These are phyloP conservation scores for Hypholoma sublateritium DNA, from an alignment of 768 basidiomycete species.

Conservation along the genomic window DNA sequence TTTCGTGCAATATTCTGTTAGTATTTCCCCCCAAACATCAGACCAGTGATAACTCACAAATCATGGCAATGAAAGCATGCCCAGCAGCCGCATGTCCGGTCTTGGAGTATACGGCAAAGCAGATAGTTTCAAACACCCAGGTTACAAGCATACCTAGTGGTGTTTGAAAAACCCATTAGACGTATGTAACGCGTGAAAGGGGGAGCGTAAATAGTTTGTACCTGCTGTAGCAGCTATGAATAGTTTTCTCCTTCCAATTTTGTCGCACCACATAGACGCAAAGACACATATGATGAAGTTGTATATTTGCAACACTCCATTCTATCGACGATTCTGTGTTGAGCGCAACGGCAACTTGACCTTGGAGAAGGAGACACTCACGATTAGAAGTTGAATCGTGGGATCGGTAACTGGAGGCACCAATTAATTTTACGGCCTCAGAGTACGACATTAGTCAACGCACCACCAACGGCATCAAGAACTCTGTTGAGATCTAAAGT, in stretches of 20 bases:
- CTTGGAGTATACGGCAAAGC: constrained; percentile 37
- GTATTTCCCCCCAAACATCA: not conserved
- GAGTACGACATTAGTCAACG: not conserved
- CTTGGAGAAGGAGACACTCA: constrained; percentile 16
- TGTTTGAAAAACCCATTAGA: not conserved
- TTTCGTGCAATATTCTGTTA: not conserved
- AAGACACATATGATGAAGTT: constrained; percentile 50
- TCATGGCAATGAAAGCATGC: constrained; percentile 54
- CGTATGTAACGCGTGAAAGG: not conserved
- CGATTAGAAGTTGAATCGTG: constrained; percentile 38
- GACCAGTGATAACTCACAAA: constrained; percentile 21
- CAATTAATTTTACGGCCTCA: not conserved
- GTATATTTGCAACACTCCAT: constrained; percentile 52
- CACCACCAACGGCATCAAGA: constrained; percentile 46
- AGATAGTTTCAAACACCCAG: constrained; percentile 56
- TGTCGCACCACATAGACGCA: constrained; percentile 34
- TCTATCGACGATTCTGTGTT: constrained; percentile 26
- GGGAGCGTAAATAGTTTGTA: constrained; percentile 3
- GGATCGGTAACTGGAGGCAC: constrained; percentile 36
- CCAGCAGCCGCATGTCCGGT: constrained; percentile 39
- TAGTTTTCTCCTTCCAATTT: constrained; percentile 46
- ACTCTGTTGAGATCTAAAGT: constrained; percentile 47
- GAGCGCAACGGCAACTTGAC: not conserved
- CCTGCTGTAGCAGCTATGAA: constrained; percentile 46
- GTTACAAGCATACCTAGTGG: constrained; percentile 46